A percentile compares a stretch with the other conserved stretches of the same genome.
These are phyloP conservation scores for Suillus subaureus DNA, from an alignment of 768 basidiomycete species.

Conservation along the genomic window DNA sequence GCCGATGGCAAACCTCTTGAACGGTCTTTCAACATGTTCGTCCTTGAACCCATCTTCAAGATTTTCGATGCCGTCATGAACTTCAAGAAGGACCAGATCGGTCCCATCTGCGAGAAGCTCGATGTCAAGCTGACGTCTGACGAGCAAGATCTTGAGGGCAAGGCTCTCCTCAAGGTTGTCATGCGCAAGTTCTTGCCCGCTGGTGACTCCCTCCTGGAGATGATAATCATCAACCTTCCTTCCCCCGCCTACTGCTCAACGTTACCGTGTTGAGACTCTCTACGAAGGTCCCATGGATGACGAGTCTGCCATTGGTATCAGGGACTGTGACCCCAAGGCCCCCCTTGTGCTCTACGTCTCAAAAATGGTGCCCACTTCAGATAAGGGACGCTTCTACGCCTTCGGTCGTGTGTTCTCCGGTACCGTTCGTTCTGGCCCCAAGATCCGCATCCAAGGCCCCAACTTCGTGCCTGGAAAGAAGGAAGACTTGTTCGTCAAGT, in stretches of 20 bases:
- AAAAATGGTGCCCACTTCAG: slow-evolving; percentile 99
- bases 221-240: slow-evolving; percentile 99
- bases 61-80: slow-evolving; percentile 99
- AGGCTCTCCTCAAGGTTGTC: slow-evolving; percentile 92
- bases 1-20: slow-evolving; percentile 91
- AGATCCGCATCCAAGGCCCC: slow-evolving; percentile 98
- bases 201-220: slow-evolving; percentile 97
- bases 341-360: slow-evolving; percentile 98
- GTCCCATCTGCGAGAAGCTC: slow-evolving; percentile 91
- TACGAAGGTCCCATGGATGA: slow-evolving; percentile 99
- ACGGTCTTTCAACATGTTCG: slow-evolving; percentile 98
- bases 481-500: slow-evolving; percentile 97
- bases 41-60: slow-evolving; percentile 98
- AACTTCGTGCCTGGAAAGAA: slow-evolving; percentile 99
- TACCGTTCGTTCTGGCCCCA: slow-evolving; percentile 95
- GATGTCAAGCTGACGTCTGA: slow-evolving; percentile 86
- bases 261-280: slow-evolving; percentile 98
- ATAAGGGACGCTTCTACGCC: slow-evolving; percentile 99
- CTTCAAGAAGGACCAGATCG: slow-evolving; percentile 92
- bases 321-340: slow-evolving; percentile 95
- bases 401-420: slow-evolving; percentile 99
- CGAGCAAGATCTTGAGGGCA: slow-evolving; percentile 93
- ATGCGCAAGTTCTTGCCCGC: slow-evolving; percentile 99
- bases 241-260: slow-evolving; percentile 96
- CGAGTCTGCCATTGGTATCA: slow-evolving; percentile 97